A percentile compares a stretch with the other conserved stretches of the same genome.
Conservation (phyloP, 768 basidiomycete genomes). For the Termitomyces heimii region DNA sequence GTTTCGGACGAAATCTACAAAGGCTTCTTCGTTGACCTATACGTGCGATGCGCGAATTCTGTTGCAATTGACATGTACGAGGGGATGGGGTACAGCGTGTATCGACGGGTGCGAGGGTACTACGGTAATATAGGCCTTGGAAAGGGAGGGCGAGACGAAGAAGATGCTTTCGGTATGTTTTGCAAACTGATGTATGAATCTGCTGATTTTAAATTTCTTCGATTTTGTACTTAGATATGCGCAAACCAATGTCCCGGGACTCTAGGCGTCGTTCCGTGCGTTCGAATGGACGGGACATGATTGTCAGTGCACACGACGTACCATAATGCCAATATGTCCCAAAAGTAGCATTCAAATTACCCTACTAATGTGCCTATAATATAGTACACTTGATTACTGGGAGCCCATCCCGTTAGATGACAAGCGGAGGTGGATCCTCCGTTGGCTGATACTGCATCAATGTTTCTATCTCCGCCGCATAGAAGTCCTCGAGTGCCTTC, state of each 20-base stretch:
- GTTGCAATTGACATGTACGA: slow-evolving; percentile 93
- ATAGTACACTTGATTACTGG: neutral
- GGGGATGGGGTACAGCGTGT: slow-evolving; percentile 89
- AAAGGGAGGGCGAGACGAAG: slow-evolving; percentile 74
- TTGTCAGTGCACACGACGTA: slow-evolving; percentile 58
- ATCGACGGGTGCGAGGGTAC: slow-evolving; percentile 85
- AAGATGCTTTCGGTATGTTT: slow-evolving; percentile 84
- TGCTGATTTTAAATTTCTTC: neutral
- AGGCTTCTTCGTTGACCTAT: slow-evolving; percentile 92
- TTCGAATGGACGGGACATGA: slow-evolving; percentile 65
- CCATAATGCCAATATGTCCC: slow-evolving; percentile 23
- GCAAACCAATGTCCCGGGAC: slow-evolving; percentile 68
- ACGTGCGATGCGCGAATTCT: slow-evolving; percentile 83
- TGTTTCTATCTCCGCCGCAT: slow-evolving; percentile 60
- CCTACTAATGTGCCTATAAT: neutral
- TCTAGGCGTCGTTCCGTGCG: slow-evolving; percentile 57
- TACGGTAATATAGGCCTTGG: slow-evolving; percentile 76
- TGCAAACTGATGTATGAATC: neutral
- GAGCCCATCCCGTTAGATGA: slow-evolving; percentile 23
- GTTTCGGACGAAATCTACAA: slow-evolving; percentile 78
- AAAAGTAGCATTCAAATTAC: slow-evolving; percentile 5
- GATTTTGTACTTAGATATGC: slow-evolving; percentile 43
- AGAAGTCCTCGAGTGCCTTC: slow-evolving; percentile 53
- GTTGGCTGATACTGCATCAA: slow-evolving; percentile 25
- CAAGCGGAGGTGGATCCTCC: slow-evolving; percentile 53